Evolutionary conservation across 2,329 filamentous ascomycete species (phyloP), one percentile per base, ranked within the genome.

Genomic region (Monosporascus sp.): DNA sequence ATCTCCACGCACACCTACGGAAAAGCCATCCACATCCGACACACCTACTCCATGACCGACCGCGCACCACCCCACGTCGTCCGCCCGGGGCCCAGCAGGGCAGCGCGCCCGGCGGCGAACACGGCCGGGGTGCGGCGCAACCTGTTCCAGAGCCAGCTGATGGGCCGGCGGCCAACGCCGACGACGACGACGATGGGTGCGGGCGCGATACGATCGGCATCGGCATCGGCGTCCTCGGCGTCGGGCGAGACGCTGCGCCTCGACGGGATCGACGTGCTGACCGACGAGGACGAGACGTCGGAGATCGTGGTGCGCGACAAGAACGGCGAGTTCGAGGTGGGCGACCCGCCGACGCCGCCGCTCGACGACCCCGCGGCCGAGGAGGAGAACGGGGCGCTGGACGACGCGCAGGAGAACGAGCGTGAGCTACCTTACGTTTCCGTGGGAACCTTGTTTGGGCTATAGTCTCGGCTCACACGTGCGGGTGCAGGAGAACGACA

Each of bases 221-320:
- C 40, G 40, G 20, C n/a, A 24, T 64, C 66, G 5, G 60, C 56
- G 7, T 69, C 69, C 7, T 69, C 68, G 8, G 66, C 65, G 27
- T 73, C 76, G 14, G 71, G 69, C 49, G 78, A 81, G 57, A 77
- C 74, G 40, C 61, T 81, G 52, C 74, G 76, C 49, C 68, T 80
- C n/a, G 77, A 79, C 54, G 61, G 64, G 26, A 69, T 71, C 50
- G 76, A 78, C 48, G 70, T 73, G 17, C 64, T 73, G n/a, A 72
- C 69, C 48, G 69, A 78, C 26, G 24, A 46, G 20, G 43, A 41
- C 38, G 38, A 41, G 5, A 64, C 69, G 1, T 69, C 68, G 1
- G 83, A 85, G 59, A 86, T 87, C 54, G 80, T 87, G 8, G 78
- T 86, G 46, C 75, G 84, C 58, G 80, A 86, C 62, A 73, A 79